phyloP scores from a whole-genome alignment of 2,329 filamentous ascomycete genomes.

The Fusarium sacchari region DNA sequence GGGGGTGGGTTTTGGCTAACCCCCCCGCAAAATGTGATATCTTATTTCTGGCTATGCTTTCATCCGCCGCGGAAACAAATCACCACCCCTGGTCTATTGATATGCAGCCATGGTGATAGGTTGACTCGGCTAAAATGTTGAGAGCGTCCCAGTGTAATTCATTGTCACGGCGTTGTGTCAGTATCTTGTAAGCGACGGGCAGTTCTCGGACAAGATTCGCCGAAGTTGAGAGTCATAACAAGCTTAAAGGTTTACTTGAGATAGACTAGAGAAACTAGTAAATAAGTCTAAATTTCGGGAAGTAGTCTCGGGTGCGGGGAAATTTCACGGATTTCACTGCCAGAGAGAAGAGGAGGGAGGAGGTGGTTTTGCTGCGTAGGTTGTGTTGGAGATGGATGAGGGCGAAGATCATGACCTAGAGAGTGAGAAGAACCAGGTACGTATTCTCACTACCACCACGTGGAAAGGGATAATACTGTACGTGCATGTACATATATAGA shows the following conservation, averaged over 20 bases:
- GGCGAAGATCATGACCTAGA: slow-evolving; percentile 12
- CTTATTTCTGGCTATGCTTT: background rate
- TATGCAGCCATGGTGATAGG: slow-evolving; percentile 17
- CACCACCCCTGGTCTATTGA: slow-evolving; percentile 2
- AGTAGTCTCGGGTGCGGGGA: slow-evolving; percentile 24
- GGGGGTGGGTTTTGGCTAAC: background rate
- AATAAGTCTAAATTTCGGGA: background rate
- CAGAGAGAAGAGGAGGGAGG: background rate
- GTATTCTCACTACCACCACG: slow-evolving; percentile 3
- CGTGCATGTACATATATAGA: too few relatives aligned
- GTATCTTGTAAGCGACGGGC: background rate
- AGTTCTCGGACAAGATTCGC: background rate
- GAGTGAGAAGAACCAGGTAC: background rate
- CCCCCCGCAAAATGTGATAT: slow-evolving; percentile 35
- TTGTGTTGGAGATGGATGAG: slow-evolving; percentile 27
- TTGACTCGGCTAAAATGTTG: slow-evolving; percentile 10
- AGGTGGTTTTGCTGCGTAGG: background rate
- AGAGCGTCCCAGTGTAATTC: background rate
- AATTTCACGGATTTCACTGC: background rate
- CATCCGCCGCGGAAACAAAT: background rate
- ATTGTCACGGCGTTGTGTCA: background rate
- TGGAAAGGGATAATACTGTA: slow-evolving; percentile 11
- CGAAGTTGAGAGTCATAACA: background rate
- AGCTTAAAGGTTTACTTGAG: background rate
- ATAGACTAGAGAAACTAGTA: background rate